A percentile compares a stretch with the other conserved stretches of the same genome.
These are phyloP conservation scores for Podila minutissima DNA, from an alignment of 192 early-diverging fungal species.

Conservation along the genomic window DNA sequence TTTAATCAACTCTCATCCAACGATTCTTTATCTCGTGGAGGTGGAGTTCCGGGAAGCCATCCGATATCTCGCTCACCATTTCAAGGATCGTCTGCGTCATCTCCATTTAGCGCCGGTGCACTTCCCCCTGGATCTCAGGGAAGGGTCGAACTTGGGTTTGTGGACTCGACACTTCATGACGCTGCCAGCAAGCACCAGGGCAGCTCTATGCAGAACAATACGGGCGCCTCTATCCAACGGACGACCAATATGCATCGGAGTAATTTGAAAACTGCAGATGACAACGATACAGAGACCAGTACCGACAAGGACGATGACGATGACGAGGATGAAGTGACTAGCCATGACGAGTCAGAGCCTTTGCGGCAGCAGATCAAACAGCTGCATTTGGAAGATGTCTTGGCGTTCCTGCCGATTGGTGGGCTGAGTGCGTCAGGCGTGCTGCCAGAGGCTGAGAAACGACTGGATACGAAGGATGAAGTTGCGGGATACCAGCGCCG, in stretches of 20 bases:
- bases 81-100: background rate
- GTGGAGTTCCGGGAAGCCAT: background rate
- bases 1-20: constrained; percentile 46
- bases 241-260: background rate
- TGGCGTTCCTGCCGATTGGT: constrained; percentile 42
- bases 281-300: constrained; percentile 14
- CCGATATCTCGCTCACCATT: background rate
- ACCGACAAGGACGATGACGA: constrained; percentile 13
- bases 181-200: background rate
- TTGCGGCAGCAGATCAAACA: constrained; percentile 45
- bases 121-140: background rate
- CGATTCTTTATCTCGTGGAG: constrained; percentile 34
- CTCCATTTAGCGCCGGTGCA: background rate
- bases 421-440: constrained; percentile 21
- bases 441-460: background rate
- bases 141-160: constrained; percentile 27
- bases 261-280: background rate
- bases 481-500: constrained; percentile 9
- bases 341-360: constrained; percentile 35
- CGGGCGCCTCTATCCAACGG: too few relatives aligned
- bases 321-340: constrained; percentile 9
- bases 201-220: too few relatives aligned
- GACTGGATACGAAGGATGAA: background rate
- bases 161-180: constrained; percentile 4
- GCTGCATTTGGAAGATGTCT: constrained; percentile 33